Evolutionary conservation across 139 green algal genomes (phyloP), one percentile per base, ranked within the genome.

Genomic region (Coelastrella sp.): DNA sequence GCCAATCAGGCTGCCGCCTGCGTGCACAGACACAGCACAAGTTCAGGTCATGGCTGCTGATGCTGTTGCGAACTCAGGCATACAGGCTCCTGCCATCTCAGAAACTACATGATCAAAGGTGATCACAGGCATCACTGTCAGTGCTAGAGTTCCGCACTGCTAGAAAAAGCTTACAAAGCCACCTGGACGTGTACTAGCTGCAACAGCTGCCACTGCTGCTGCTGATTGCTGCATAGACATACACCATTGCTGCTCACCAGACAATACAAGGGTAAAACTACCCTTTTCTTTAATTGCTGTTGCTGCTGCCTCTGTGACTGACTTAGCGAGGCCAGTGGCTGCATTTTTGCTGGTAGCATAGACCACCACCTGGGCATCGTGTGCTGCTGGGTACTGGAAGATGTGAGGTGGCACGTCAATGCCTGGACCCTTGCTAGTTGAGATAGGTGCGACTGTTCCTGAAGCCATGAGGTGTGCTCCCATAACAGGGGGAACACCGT

Each of bases 401-500:
- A 92, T 91, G 57, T 96, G 95, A 6, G 92, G 93, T 57, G 83
- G 83, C 54, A 96, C 91, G 74, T 95, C 93, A 5, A 95, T 80
- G 57, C 95, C 93, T 20, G 96, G 83, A 47, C 95, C 96, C 83
- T 95, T 96, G 65, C 93, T 97, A 56, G 91, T 94, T 32, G 93
- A 96, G 10, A 98, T 82, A 22, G 96, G 96, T 3, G 96, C 93
- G 20, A 96, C 84, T 73, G 83, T 87, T 71, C 95, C 97, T 56
- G 93, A 97, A 5, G 94, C 89, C 97, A 99, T 98, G 3, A 97
- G 93, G 89, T 99, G 97, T 32, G 95, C 96, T 23, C 97, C 97
- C 97, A 98, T 98, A 32, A 98, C 97, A 8, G 97, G 93, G 7
- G 97, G 97, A 23, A 99, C 94, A 19, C 97, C 97, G 23, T 95